Evolutionary conservation across 2,329 filamentous ascomycete genomes (phyloP).

Genomic region (Hypoxylon sp.): DNA sequence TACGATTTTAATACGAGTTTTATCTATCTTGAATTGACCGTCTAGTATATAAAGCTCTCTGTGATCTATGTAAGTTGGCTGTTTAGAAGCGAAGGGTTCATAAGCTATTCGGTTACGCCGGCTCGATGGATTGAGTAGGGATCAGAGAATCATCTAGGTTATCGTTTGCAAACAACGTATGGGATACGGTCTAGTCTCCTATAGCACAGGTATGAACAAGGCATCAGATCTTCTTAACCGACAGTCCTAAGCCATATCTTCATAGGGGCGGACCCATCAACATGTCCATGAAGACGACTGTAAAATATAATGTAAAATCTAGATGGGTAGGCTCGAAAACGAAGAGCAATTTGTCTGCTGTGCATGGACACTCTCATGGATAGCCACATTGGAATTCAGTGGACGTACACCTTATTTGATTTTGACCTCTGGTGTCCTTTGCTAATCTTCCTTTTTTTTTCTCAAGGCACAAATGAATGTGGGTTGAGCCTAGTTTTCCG

Average conservation of each 20-base stretch:
- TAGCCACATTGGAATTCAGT: too few species aligned
- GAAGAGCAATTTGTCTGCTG: too few species aligned
- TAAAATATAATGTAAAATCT: too few species aligned
- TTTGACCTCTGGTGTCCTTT: too few species aligned
- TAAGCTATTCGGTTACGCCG: not conserved
- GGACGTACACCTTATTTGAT: too few species aligned
- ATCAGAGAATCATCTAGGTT: not conserved
- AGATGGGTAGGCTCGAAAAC: too few species aligned
- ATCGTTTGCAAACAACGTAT: not conserved
- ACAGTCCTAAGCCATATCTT: not conserved
- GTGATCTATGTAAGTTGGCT: not conserved
- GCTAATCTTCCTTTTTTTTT: too few species aligned
- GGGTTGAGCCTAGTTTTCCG: not conserved
- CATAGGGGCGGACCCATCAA: too few species aligned
- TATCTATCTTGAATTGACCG: not conserved
- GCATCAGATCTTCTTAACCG: not conserved
- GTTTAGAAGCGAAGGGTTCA: not conserved
- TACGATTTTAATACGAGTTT: conserved; percentile 4
- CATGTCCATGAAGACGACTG: too few species aligned
- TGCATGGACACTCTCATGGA: too few species aligned
- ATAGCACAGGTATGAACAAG: not conserved
- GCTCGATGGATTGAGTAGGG: not conserved
- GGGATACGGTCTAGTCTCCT: not conserved
- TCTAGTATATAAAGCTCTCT: not conserved
- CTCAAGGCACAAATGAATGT: too few species aligned